Percentiles rank a stretch among this genome's conserved stretches.
phyloP scores from a whole-genome alignment of 495 filamentous ascomycete genomes.

The Bathelium albidoporum region DNA sequence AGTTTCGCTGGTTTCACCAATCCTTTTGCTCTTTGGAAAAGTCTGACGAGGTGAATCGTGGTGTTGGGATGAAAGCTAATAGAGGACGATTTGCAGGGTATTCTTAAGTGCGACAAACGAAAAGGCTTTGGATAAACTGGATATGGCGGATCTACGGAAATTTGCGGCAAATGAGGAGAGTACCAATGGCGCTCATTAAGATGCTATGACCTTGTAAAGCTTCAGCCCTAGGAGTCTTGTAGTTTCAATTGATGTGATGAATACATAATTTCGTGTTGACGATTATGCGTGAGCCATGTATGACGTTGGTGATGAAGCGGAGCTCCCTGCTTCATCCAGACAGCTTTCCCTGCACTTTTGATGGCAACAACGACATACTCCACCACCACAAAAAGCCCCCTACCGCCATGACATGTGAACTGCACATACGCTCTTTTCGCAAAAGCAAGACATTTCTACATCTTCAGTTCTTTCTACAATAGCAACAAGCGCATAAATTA shows the following conservation, averaged over 20 bases:
- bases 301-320: slow-evolving; percentile 7
- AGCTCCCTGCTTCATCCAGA: slow-evolving; percentile 11
- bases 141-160: slow-evolving; percentile 35
- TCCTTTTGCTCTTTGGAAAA: background rate
- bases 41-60: no score
- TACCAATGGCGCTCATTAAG: background rate
- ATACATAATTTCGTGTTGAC: no score
- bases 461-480: background rate
- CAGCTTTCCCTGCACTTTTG: slow-evolving; percentile 6
- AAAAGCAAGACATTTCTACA: no score
- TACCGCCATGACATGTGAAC: no score
- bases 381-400: background rate
- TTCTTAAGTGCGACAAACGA: slow-evolving; percentile 40
- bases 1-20: background rate
- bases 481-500: background rate
- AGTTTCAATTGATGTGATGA: no score
- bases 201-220: no score
- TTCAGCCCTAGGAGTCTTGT: no score
- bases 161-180: slow-evolving; percentile 33
- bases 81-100: slow-evolving; percentile 28
- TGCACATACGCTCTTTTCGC: no score
- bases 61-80: background rate
- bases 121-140: slow-evolving; percentile 36
- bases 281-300: no score
- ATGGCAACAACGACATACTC: no score